phyloP scores from a whole-genome alignment of 768 basidiomycete species.

The Mycena metata region DNA sequence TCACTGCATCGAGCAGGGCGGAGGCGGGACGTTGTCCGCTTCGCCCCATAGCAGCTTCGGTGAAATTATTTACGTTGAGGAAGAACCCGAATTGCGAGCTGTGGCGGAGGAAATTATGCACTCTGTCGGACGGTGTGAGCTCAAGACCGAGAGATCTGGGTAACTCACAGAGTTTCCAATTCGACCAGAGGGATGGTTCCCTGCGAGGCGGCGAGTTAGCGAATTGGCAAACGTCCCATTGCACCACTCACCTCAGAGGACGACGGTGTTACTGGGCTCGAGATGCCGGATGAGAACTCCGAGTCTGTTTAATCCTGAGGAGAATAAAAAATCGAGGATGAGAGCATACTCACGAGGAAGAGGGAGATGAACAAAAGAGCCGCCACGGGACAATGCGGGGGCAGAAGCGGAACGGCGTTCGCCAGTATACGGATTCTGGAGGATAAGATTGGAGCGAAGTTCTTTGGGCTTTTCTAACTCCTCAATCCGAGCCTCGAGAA shows the following conservation, averaged over 20 bases:
- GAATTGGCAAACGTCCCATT: not conserved
- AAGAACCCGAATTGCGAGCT: conserved; percentile 60
- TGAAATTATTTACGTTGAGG: conserved; percentile 55
- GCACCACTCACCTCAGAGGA: conserved; percentile 7
- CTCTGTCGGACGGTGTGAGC: conserved; percentile 8
- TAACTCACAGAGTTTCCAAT: conserved; percentile 32
- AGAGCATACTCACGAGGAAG: conserved; percentile 19
- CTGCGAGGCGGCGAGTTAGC: not conserved
- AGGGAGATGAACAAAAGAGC: conserved; percentile 15
- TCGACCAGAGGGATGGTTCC: conserved; percentile 19
- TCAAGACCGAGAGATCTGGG: not conserved
- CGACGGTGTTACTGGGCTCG: not conserved
- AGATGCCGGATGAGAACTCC: conserved; percentile 10
- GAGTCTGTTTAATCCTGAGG: conserved; percentile 14
- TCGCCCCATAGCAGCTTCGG: conserved; percentile 43
- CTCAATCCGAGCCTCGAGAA: conserved; percentile 53
- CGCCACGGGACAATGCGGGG: conserved; percentile 19
- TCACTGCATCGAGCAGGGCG: conserved; percentile 34
- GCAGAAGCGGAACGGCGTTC: conserved; percentile 22
- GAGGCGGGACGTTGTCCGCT: conserved; percentile 34
- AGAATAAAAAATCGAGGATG: not conserved
- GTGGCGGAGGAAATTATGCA: conserved; percentile 38
- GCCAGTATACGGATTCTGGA: conserved; percentile 42
- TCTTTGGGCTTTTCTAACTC: conserved; percentile 49
- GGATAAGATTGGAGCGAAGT: conserved; percentile 33